These are phyloP conservation scores for Penicillium canescens DNA, from an alignment of 495 filamentous ascomycete genomes.

Conservation along the genomic window DNA sequence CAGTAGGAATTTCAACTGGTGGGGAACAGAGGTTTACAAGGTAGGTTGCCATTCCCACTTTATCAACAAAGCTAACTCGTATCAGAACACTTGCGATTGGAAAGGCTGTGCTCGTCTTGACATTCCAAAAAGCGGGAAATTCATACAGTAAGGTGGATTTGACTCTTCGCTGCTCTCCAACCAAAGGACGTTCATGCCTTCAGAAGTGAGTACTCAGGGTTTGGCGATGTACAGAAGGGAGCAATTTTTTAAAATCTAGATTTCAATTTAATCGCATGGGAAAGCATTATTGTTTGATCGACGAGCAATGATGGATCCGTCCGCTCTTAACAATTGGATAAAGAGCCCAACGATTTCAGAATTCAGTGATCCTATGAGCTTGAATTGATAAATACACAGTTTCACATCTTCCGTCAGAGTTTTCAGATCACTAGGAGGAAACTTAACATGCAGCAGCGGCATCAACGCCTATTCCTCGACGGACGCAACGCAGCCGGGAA, in stretches of 20 bases:
- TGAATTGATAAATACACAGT: no score
- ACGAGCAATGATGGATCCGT: neutral
- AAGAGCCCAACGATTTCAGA: neutral
- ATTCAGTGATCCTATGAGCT: neutral
- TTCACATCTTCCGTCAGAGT: no score
- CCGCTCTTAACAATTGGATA: neutral
- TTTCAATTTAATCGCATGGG: neutral
- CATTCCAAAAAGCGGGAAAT: slow-evolving; percentile 19
- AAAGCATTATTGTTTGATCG: neutral
- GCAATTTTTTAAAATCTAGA: neutral
- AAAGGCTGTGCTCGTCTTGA: slow-evolving; percentile 21
- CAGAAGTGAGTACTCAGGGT: no score
- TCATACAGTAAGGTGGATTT: neutral
- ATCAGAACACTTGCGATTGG: slow-evolving; percentile 26
- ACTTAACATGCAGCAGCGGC: no score
- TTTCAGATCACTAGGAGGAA: no score
- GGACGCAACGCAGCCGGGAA: no score
- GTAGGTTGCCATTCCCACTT: slow-evolving; percentile 2
- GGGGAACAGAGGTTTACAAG: slow-evolving; percentile 73
- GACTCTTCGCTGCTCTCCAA: neutral
- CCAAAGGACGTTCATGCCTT: no score
- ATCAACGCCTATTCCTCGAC: no score
- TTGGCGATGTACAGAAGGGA: no score
- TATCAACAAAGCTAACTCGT: neutral
- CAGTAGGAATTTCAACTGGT: slow-evolving; percentile 61